phyloP scores from a whole-genome alignment of 2,329 filamentous ascomycete species.

The Thielaviopsis populi region DNA sequence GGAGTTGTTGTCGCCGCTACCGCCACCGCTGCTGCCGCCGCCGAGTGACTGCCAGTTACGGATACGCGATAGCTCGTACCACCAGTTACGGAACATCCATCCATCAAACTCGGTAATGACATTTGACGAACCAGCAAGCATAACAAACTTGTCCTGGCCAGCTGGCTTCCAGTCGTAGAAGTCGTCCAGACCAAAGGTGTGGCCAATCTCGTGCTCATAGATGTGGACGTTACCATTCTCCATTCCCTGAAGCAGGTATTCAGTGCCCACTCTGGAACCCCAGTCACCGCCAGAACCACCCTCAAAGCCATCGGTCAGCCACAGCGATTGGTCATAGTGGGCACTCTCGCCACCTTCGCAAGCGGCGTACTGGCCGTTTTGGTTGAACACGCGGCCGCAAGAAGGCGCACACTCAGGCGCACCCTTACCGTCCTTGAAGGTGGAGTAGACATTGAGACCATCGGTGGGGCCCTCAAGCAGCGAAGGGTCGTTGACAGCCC shows the following conservation, averaged over 20 bases:
- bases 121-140: conserved; percentile 30
- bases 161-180: conserved; percentile 31
- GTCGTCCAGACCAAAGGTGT: conserved; percentile 31
- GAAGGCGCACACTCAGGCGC: conserved; percentile 28
- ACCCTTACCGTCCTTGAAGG: conserved; percentile 25
- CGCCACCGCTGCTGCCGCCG: not conserved
- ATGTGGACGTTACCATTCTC: conserved; percentile 29
- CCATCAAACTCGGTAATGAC: conserved; percentile 34
- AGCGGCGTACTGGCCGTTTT: conserved; percentile 27
- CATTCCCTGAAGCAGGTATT: conserved; percentile 29
- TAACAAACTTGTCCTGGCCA: conserved; percentile 30
- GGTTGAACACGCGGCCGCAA: conserved; percentile 33
- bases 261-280: conserved; percentile 31
- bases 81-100: conserved; percentile 36
- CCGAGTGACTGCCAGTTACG: conserved; percentile 21
- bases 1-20: not conserved
- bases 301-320: conserved; percentile 32
- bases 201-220: conserved; percentile 32
- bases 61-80: conserved; percentile 25
- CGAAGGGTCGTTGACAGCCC: conserved; percentile 27
- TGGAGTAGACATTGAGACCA: conserved; percentile 29
- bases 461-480: conserved; percentile 27
- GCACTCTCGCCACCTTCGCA: conserved; percentile 27
- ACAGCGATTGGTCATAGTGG: conserved; percentile 33
- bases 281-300: conserved; percentile 34